phyloP scores from a whole-genome alignment of 108 stramenopile species.

The Cyclotella sp. region DNA sequence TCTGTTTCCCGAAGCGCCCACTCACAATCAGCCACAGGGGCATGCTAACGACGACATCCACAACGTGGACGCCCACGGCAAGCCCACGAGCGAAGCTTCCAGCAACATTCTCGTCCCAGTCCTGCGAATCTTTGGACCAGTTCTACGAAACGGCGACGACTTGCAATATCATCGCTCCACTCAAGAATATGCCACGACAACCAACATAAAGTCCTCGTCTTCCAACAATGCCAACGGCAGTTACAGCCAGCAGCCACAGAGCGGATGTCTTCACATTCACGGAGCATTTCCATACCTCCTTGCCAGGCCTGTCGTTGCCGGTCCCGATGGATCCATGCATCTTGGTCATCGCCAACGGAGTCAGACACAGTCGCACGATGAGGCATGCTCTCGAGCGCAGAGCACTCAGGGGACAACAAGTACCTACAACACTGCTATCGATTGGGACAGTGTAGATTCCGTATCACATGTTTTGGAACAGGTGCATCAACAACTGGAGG shows the following conservation, averaged over 20 bases:
- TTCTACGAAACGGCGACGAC: constrained; percentile 47
- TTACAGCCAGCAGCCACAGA: constrained; percentile 57
- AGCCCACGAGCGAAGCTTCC: not conserved
- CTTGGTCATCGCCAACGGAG: constrained; percentile 25
- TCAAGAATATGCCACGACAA: not conserved
- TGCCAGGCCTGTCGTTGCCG: constrained; percentile 75
- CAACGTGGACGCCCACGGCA: not conserved
- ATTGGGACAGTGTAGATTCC: constrained; percentile 74
- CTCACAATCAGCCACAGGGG: not conserved
- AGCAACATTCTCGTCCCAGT: constrained; percentile 50
- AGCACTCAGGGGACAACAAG: not conserved
- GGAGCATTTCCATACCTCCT: constrained; percentile 87
- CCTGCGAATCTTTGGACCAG: constrained; percentile 82
- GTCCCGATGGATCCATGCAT: constrained; percentile 75
- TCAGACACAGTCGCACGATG: not conserved
- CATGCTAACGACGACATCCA: not conserved
- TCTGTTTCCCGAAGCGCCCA: not conserved
- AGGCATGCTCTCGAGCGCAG: not conserved
- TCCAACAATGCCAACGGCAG: too few relatives aligned
- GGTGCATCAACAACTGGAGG: constrained; percentile 48
- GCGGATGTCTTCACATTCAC: constrained; percentile 85
- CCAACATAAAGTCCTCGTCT: too few relatives aligned
- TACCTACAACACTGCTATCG: constrained; percentile 44
- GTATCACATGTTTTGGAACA: constrained; percentile 44
- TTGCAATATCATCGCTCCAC: constrained; percentile 2